Evolutionary conservation across 495 filamentous ascomycete genomes (phyloP).

Genomic region (Tuber aestivum): DNA sequence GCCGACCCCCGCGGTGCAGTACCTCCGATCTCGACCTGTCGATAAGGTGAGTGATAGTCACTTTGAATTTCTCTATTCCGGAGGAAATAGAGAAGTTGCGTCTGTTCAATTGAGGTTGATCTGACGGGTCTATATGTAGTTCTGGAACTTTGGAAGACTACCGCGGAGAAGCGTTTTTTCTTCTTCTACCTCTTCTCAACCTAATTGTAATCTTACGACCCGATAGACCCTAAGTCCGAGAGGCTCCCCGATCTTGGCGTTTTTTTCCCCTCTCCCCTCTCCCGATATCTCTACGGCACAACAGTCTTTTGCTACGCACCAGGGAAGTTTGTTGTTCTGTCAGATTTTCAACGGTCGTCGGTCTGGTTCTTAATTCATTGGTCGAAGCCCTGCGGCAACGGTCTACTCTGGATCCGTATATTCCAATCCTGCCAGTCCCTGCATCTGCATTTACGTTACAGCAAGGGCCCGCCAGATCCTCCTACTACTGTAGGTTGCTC

Average conservation of each 20-base stretch:
- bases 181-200: neutral
- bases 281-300: slow-evolving; percentile 2
- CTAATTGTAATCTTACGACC: neutral
- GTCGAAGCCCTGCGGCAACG: neutral
- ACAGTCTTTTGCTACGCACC: slow-evolving; percentile 7
- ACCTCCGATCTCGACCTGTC: neutral
- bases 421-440: slow-evolving; percentile 2
- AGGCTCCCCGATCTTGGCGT: neutral
- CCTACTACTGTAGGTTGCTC: slow-evolving; percentile 5
- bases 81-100: slow-evolving; percentile 16
- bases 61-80: slow-evolving; percentile 6
- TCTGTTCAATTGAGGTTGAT: slow-evolving; percentile 11
- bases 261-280: neutral
- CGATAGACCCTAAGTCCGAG: neutral
- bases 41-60: neutral
- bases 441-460: slow-evolving; percentile 8
- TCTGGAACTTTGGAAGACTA: slow-evolving; percentile 10
- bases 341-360: slow-evolving; percentile 7
- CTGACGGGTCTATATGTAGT: slow-evolving; percentile 6
- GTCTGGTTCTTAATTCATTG: slow-evolving; percentile 4
- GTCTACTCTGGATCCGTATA: neutral
- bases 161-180: neutral
- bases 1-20: neutral
- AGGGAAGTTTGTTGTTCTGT: neutral
- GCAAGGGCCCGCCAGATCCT: neutral